A percentile compares a stretch with the other conserved stretches of the same genome.
Evolutionary conservation across 371 early-diverging fungal species (phyloP).

Genomic region (Synchytrium microbalum): DNA sequence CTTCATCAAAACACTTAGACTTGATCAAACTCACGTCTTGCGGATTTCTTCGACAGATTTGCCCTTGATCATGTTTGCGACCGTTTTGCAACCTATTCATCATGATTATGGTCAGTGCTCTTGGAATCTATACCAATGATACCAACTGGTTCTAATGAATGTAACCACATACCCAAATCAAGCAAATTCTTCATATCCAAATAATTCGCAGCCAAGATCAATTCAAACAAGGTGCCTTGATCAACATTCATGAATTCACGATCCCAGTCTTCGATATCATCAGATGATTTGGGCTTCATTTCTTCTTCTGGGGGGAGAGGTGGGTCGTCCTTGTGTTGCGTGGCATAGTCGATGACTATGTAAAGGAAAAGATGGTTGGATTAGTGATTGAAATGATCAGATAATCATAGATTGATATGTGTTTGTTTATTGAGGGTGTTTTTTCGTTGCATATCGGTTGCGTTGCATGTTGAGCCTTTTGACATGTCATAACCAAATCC

Average conservation of each 20-base stretch:
- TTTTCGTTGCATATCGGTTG: neutral
- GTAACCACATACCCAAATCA: conserved; percentile 53
- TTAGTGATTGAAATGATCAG: neutral
- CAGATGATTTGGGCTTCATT: conserved; percentile 39
- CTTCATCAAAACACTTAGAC: no score
- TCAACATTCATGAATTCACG: conserved; percentile 74
- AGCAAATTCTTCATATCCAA: conserved; percentile 92
- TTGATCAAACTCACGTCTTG: conserved; percentile 45
- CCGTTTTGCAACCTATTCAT: conserved; percentile 76
- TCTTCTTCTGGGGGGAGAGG: conserved; percentile 43
- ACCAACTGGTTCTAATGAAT: neutral
- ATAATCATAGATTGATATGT: neutral
- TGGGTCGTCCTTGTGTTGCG: conserved; percentile 71
- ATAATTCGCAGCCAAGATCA: conserved; percentile 90
- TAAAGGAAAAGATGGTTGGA: no score
- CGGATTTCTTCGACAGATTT: conserved; percentile 92
- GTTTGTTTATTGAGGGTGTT: neutral
- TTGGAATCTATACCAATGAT: conserved; percentile 3
- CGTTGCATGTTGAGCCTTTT: neutral
- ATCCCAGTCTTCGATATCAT: conserved; percentile 74
- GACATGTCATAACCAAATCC: neutral
- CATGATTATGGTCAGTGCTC: neutral
- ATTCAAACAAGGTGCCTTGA: conserved; percentile 81
- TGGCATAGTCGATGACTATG: conserved; percentile 71
- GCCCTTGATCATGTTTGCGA: conserved; percentile 95